These are phyloP conservation scores for Cladophialophora psammophila DNA, from an alignment of 2,329 filamentous ascomycete species.

Conservation along the genomic window DNA sequence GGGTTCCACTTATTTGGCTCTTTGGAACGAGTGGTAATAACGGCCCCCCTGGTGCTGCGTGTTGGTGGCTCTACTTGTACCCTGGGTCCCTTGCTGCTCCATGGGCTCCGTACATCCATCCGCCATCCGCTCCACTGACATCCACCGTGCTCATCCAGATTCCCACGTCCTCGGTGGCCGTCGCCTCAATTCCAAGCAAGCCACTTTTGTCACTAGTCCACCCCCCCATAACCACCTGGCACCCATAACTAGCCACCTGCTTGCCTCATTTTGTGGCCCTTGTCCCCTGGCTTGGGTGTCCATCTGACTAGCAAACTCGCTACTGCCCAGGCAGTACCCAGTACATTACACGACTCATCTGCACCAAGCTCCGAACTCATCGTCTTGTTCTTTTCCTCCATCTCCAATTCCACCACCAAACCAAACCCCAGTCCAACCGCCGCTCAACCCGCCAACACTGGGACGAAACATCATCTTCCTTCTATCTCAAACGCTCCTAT, in stretches of 20 bases:
- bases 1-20: neutral
- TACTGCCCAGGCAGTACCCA: slow-evolving; percentile 19
- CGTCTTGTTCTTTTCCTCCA: neutral
- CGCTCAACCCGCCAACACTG: neutral
- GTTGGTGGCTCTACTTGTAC: no score
- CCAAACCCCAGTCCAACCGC: neutral
- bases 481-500: neutral
- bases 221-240: neutral
- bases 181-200: slow-evolving; percentile 4
- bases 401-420: slow-evolving; percentile 12
- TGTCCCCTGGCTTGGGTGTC: slow-evolving; percentile 10
- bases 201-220: slow-evolving; percentile 17
- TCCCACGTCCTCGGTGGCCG: neutral
- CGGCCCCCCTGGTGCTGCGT: no score
- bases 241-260: slow-evolving; percentile 9
- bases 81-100: no score
- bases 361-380: neutral
- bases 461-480: neutral
- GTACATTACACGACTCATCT: slow-evolving; percentile 19
- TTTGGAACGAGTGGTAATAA: neutral
- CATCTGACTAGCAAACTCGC: slow-evolving; percentile 20
- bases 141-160: no score
- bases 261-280: slow-evolving; percentile 17
- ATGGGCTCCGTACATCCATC: no score
- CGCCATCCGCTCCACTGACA: no score